A percentile compares a stretch with the other conserved stretches of the same genome.
Evolutionary conservation across 768 basidiomycete genomes (phyloP).

Genomic region (Phlegmacium glaucopus): DNA sequence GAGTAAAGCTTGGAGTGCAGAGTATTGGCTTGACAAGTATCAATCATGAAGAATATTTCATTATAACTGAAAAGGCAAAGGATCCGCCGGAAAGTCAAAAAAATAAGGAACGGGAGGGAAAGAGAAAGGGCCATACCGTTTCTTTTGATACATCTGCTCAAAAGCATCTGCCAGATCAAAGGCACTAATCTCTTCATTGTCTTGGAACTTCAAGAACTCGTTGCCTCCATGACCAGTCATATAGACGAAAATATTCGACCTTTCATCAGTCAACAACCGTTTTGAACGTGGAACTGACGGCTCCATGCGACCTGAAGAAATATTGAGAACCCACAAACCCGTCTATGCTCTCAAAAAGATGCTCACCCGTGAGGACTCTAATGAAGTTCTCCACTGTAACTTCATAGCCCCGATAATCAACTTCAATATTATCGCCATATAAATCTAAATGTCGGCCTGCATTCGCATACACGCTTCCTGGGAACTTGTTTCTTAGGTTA

Average conservation of each 20-base stretch:
- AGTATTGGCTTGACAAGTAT: conserved; percentile 96
- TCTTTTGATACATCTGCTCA: conserved; percentile 98
- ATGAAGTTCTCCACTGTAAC: conserved; percentile 97
- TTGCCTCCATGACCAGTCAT: conserved; percentile 99
- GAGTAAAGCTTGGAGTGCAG: conserved; percentile 94
- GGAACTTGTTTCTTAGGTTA: conserved; percentile 87
- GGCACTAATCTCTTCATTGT: conserved; percentile 96
- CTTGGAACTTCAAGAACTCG: conserved; percentile 98
- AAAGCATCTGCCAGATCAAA: conserved; percentile 98
- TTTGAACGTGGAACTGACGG: conserved; percentile 88
- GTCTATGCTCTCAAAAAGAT: background rate
- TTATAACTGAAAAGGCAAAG: conserved; percentile 60
- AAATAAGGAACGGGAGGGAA: background rate
- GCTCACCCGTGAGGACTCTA: conserved; percentile 83
- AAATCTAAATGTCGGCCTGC: conserved; percentile 78
- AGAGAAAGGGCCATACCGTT: conserved; percentile 50
- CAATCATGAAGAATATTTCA: conserved; percentile 96
- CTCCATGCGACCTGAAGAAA: conserved; percentile 70
- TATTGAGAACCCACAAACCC: background rate
- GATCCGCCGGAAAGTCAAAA: conserved; percentile 1
- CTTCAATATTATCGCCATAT: conserved; percentile 96
- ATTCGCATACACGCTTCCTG: conserved; percentile 92
- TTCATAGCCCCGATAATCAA: conserved; percentile 97
- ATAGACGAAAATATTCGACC: conserved; percentile 93
- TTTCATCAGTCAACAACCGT: conserved; percentile 84